Evolutionary conservation across 768 basidiomycete species (phyloP).

Genomic region (Russula dissimulans): DNA sequence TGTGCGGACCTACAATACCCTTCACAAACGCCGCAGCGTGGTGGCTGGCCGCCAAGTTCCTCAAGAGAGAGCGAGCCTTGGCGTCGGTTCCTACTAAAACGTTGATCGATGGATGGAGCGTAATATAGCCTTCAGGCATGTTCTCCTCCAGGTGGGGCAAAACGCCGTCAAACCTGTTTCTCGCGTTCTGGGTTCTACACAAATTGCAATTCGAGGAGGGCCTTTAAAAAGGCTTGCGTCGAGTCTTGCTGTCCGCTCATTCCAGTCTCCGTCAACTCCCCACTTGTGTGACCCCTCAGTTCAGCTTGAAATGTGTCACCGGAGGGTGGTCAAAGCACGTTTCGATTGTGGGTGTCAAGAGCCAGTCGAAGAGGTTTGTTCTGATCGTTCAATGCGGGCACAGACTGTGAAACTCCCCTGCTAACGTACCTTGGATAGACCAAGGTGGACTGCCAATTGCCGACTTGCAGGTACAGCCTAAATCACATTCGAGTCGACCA

Average conservation of each 20-base stretch:
- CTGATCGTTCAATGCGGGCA: background rate
- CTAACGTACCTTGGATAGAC: background rate
- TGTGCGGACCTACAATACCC: slow-evolving; percentile 13
- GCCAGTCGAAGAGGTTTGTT: background rate
- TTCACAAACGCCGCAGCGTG: slow-evolving; percentile 15
- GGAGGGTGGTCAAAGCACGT: background rate
- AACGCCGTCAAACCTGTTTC: background rate
- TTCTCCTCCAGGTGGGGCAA: slow-evolving; percentile 4
- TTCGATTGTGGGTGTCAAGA: slow-evolving; percentile 14
- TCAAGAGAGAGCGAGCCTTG: background rate
- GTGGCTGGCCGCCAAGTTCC: background rate
- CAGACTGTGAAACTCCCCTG: too few relatives aligned
- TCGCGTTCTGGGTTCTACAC: background rate
- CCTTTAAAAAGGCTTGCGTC: slow-evolving; percentile 7
- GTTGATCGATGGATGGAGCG: slow-evolving; percentile 13
- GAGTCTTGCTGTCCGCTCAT: background rate
- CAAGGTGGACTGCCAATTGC: background rate
- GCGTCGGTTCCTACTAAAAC: slow-evolving; percentile 7
- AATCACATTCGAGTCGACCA: slow-evolving; percentile 1
- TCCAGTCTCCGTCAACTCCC: background rate
- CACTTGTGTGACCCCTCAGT: background rate
- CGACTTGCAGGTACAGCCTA: slow-evolving; percentile 5
- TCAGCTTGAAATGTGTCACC: slow-evolving; percentile 12
- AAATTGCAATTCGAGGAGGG: slow-evolving; percentile 13
- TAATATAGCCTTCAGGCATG: background rate